Percentiles rank a stretch among this genome's conserved stretches.
phyloP scores from a whole-genome alignment of 2,329 filamentous ascomycete genomes.

The Trichoderma guizhouense region DNA sequence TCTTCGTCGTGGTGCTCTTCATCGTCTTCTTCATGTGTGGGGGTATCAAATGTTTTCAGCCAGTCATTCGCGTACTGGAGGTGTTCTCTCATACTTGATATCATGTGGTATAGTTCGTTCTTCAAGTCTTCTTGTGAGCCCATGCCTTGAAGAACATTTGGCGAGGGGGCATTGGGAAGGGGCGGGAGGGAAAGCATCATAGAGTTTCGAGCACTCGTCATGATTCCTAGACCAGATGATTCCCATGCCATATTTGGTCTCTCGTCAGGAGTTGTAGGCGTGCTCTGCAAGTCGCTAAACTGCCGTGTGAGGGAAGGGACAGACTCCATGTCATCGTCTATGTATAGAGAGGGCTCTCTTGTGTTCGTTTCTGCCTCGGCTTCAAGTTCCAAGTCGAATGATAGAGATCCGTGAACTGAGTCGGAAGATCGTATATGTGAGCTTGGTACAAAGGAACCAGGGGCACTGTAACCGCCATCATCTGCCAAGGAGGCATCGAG shows the following conservation, averaged over 20 bases:
- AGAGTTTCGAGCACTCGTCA: constrained; percentile 5
- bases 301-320: constrained; percentile 14
- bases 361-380: constrained; percentile 13
- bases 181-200: constrained; percentile 9
- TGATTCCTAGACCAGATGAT: constrained; percentile 12
- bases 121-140: constrained; percentile 14
- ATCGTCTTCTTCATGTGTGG: neutral
- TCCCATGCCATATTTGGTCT: constrained; percentile 15
- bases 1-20: neutral
- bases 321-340: constrained; percentile 17
- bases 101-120: constrained; percentile 14
- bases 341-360: constrained; percentile 14
- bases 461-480: constrained; percentile 25
- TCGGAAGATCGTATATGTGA: constrained; percentile 25
- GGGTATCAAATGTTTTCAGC: constrained; percentile 11
- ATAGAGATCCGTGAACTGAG: constrained; percentile 18
- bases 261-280: constrained; percentile 16
- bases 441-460: constrained; percentile 30
- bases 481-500: constrained; percentile 12
- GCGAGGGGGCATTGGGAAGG: constrained; percentile 9
- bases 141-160: constrained; percentile 11
- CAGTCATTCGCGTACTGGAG: constrained; percentile 18
- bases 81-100: constrained; percentile 18
- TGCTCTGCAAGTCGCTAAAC: constrained; percentile 11
- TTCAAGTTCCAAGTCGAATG: constrained; percentile 21